Conservation (phyloP, 192 early-diverging fungal species). For the Dimargaris verticillata region DNA sequence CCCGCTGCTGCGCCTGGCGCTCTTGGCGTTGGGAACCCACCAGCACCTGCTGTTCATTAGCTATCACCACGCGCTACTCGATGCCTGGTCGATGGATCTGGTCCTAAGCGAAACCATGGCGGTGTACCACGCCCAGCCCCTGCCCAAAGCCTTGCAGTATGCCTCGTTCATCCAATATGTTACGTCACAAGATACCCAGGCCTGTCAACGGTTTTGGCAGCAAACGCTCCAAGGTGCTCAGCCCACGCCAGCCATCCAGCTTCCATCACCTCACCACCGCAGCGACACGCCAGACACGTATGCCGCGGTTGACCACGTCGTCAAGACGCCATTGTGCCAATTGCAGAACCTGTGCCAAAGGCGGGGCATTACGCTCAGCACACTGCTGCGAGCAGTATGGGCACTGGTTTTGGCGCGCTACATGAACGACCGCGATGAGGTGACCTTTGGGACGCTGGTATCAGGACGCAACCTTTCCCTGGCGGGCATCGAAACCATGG, state of each 20-base stretch:
- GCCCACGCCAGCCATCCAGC: conserved; percentile 5
- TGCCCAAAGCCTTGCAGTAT: conserved; percentile 1
- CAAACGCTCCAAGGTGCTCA: neutral
- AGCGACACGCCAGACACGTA: neutral
- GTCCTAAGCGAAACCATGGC: neutral
- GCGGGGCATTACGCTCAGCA: neutral
- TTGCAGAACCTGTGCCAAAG: neutral
- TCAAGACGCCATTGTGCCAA: neutral
- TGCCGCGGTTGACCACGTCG: neutral
- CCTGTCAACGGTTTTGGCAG: neutral
- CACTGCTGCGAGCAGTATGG: conserved; percentile 5
- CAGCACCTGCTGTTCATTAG: neutral
- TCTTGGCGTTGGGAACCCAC: neutral
- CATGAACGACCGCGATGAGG: neutral
- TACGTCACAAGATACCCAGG: neutral
- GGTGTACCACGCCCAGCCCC: neutral
- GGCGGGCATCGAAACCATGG: conserved; percentile 6
- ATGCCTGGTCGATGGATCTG: conserved; percentile 8
- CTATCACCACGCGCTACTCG: conserved; percentile 8
- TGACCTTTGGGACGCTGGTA: neutral
- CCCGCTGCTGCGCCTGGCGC: neutral
- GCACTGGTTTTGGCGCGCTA: conserved; percentile 1
- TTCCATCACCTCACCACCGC: neutral
- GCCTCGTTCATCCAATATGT: neutral
- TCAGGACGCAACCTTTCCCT: conserved; percentile 3